Conservation (phyloP, 2,329 filamentous ascomycete species). For the Clathrospora elynae region DNA sequence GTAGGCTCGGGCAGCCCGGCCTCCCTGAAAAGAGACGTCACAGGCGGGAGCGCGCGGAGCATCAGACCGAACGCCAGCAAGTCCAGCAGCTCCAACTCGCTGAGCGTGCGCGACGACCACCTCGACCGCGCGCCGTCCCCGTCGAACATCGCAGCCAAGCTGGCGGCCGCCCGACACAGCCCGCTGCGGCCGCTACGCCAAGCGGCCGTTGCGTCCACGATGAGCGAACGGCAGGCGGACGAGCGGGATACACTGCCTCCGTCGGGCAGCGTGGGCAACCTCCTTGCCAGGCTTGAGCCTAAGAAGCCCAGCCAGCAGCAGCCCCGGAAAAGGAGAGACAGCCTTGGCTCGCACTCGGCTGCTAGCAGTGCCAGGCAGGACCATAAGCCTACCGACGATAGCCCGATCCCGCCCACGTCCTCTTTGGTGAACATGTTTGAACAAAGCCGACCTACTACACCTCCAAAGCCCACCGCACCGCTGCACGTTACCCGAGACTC, state of each 20-base stretch:
- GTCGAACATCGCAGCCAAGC: slow-evolving; percentile 65
- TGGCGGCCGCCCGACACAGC: slow-evolving; percentile 66
- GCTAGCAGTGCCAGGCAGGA: slow-evolving; percentile 13
- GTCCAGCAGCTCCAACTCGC: slow-evolving; percentile 37
- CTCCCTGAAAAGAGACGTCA: slow-evolving; percentile 37
- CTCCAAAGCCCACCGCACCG: slow-evolving; percentile 24
- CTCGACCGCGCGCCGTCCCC: slow-evolving; percentile 55
- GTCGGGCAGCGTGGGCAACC: slow-evolving; percentile 41
- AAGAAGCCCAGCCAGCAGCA: slow-evolving; percentile 21
- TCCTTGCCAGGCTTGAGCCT: slow-evolving; percentile 39
- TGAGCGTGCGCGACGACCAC: slow-evolving; percentile 38
- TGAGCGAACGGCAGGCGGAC: slow-evolving; percentile 31
- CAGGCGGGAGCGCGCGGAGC: slow-evolving; percentile 38
- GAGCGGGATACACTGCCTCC: slow-evolving; percentile 41
- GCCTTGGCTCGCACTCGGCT: slow-evolving; percentile 21
- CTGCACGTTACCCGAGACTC: slow-evolving; percentile 28
- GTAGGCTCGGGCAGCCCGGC: slow-evolving; percentile 40
- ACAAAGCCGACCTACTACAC: slow-evolving; percentile 47
- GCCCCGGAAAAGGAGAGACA: slow-evolving; percentile 23
- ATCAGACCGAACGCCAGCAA: slow-evolving; percentile 34
- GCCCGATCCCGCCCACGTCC: slow-evolving; percentile 65
- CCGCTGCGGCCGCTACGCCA: slow-evolving; percentile 46
- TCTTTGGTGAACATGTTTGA: slow-evolving; percentile 74
- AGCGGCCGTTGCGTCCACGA: slow-evolving; percentile 14
- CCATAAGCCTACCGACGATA: slow-evolving; percentile 57